Evolutionary conservation across 805 yeast species (phyloP), one percentile per base, ranked within the genome.

Genomic region (Lachancea quebecensis): DNA sequence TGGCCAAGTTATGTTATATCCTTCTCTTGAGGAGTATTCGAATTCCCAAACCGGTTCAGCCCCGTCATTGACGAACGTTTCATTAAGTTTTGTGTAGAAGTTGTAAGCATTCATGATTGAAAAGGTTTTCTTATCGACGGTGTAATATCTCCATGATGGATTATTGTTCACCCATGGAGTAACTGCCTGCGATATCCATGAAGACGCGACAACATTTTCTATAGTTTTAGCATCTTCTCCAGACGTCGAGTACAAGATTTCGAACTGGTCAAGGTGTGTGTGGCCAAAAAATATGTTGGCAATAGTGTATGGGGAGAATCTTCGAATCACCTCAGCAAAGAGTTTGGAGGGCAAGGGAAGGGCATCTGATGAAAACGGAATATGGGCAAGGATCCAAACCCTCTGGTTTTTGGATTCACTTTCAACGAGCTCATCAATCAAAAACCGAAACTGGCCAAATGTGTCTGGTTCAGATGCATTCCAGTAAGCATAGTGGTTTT

Each of bases 381-480:
- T 77, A 59, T 82, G 89, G 16, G 84, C 78, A 53, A 80, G 70
- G 46, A 82, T 70, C 89, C 89, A 82, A n/a, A 79, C 89, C 55
- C 83, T 68, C 60, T 81, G 79, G 41, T 75, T 77, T 8, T 66
- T 67, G 31, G 54, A 46, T 61, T 82, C 89, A 50, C 82, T 71
- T 41, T 72, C 81, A n/a, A 74, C 59, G 42, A 82, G 67, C 64
- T 83, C 88, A 44, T 76, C 72, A 40, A 79, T 72, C 49, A 82
- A 62, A 58, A 81, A 83, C 51, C 74, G 64, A 66, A 82, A 69
- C 52, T 75, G 78, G 2, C 87, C 88, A 56, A 81, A 80, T 18
- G 74, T 68, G 53, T 82, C 87, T 10, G 79, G 76, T 46, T 76
- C 69, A 15, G 73, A 60, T 54, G 77, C 73, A 49, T 71, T 70